These are phyloP conservation scores for Hymenoscyphus repandus DNA, from an alignment of 2,329 filamentous ascomycete species.

Conservation along the genomic window DNA sequence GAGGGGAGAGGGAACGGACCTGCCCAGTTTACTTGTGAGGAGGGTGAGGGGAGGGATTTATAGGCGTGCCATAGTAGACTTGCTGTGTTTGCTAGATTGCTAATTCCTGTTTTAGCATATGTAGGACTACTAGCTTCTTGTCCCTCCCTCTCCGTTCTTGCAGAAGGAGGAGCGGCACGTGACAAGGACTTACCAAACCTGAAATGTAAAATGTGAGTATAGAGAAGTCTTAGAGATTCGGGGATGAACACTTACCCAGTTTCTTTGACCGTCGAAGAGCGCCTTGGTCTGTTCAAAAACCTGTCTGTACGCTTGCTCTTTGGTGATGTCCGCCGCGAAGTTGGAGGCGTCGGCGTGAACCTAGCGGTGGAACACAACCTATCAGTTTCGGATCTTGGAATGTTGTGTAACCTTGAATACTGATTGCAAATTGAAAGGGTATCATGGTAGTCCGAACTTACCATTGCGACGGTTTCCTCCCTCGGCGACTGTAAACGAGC, in stretches of 20 bases:
- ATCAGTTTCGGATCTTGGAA: not conserved
- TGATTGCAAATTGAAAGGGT: no score
- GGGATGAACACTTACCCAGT: conserved; percentile 57
- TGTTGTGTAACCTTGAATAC: not conserved
- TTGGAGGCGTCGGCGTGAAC: conserved; percentile 72
- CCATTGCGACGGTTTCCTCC: not conserved
- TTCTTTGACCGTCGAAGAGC: conserved; percentile 67
- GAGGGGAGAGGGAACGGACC: conserved; percentile 36
- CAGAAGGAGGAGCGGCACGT: not conserved
- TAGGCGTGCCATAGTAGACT: conserved; percentile 76
- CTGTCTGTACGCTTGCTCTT: conserved; percentile 69
- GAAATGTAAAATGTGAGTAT: conserved; percentile 7
- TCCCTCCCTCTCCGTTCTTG: not conserved
- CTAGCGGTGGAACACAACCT: conserved; percentile 9
- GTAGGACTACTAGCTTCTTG: not conserved
- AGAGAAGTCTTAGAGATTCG: not conserved
- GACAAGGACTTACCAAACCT: conserved; percentile 37
- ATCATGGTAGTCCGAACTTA: not conserved
- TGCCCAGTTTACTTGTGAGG: conserved; percentile 70
- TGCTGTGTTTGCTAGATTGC: conserved; percentile 72
- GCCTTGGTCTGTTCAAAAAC: conserved; percentile 65
- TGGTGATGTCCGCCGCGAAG: conserved; percentile 61
- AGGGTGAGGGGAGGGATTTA: conserved; percentile 64
- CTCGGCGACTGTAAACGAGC: no score
- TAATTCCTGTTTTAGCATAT: conserved; percentile 29